A percentile compares a stretch with the other conserved stretches of the same genome.
These are phyloP conservation scores for Aurinia saxatilis DNA, from an alignment of 345 rosid species.

Conservation along the genomic window DNA sequence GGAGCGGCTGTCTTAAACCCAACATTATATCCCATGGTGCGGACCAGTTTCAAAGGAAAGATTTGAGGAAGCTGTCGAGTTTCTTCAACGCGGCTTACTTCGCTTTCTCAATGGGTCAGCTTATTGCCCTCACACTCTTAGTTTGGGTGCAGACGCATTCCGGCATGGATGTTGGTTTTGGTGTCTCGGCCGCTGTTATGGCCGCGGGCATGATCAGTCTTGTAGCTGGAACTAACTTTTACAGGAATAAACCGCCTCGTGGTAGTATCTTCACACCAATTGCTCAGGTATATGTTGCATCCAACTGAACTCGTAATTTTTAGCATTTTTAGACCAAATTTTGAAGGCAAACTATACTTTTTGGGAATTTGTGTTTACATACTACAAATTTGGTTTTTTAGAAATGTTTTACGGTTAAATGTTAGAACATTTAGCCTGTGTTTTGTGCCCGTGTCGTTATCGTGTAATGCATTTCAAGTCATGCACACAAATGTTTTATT, in stretches of 20 bases:
- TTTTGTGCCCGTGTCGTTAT: too few species aligned
- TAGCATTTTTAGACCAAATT: too few species aligned
- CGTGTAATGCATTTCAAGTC: too few species aligned
- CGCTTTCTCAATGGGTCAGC: constrained; percentile 79
- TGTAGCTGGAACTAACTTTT: constrained; percentile 49
- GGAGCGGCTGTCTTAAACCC: constrained; percentile 97
- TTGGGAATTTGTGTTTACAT: neutral
- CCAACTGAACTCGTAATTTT: too few species aligned
- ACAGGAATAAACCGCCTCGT: constrained; percentile 60
- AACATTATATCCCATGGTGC: constrained; percentile 95
- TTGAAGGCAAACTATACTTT: too few species aligned
- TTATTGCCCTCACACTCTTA: constrained; percentile 70
- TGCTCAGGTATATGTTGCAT: constrained; percentile 51
- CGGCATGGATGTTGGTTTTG: constrained; percentile 91
- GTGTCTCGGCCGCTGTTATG: constrained; percentile 89
- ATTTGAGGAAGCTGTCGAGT: constrained; percentile 64
- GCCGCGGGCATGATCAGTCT: constrained; percentile 61
- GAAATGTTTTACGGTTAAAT: too few species aligned
- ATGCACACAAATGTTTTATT: too few species aligned
- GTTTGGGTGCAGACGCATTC: constrained; percentile 96
- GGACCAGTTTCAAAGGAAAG: constrained; percentile 55
- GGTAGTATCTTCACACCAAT: constrained; percentile 84
- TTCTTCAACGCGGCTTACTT: constrained; percentile 90
- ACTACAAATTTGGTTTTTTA: neutral
- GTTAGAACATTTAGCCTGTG: too few species aligned